These are phyloP conservation scores for Syncephalastrum racemosum DNA, from an alignment of 371 early-diverging fungal genomes.

Conservation along the genomic window DNA sequence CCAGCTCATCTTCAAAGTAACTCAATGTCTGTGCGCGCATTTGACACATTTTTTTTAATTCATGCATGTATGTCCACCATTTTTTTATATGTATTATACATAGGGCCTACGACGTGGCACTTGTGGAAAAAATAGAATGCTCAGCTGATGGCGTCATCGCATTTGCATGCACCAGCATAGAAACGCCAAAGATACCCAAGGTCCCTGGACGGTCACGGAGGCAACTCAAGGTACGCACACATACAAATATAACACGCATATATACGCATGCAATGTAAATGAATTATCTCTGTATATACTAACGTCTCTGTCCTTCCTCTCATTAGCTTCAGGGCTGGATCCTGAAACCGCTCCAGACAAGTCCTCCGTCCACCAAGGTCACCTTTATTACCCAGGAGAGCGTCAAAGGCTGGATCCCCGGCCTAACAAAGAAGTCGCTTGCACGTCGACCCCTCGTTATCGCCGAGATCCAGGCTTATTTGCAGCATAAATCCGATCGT, in stretches of 20 bases:
- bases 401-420: conserved; percentile 61
- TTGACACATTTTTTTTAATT: background rate
- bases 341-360: conserved; percentile 50
- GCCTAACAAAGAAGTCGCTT: conserved; percentile 64
- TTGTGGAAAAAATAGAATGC: conserved; percentile 66
- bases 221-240: conserved; percentile 46
- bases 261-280: conserved; percentile 9
- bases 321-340: conserved; percentile 61
- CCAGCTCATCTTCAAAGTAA: conserved; percentile 44
- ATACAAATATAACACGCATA: background rate
- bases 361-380: conserved; percentile 61
- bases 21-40: background rate
- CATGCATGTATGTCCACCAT: background rate
- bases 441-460: conserved; percentile 65
- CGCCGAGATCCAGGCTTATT: conserved; percentile 57
- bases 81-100: conserved; percentile 1
- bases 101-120: conserved; percentile 60
- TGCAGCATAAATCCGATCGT: conserved; percentile 58
- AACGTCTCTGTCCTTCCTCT: background rate
- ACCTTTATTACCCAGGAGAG: conserved; percentile 54
- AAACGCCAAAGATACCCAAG: conserved; percentile 59
- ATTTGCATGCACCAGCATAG: conserved; percentile 65
- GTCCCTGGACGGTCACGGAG: conserved; percentile 56
- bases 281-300: background rate
- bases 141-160: conserved; percentile 59